Evolutionary conservation across 169 alveolate genomes (phyloP), one percentile per base, ranked within the genome.

Genomic region (Eimeria tenella): DNA sequence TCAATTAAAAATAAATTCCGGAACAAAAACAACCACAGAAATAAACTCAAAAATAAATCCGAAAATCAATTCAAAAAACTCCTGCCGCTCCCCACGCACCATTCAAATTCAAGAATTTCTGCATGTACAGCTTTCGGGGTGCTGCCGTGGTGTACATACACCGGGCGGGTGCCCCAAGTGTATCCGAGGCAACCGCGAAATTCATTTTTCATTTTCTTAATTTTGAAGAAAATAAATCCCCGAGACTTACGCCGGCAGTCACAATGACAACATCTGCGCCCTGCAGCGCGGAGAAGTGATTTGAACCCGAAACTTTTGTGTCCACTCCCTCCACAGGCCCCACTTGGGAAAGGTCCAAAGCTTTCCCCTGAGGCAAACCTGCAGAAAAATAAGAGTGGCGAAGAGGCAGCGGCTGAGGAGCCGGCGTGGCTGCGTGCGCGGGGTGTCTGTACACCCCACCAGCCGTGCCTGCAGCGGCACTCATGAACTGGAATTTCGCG

Each of bases 261-360:
- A 97, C 98, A 21, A 97, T 96, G 15, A 96, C 97, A 7, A 97
- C 98, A 91, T 97, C 98, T 0, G 99, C 97, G 31, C 96, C 97
- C 31, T 93, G 75, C 50, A 97, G 70, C 53, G 94, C 96, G 15
- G 93, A 90, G 90, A 89, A 96, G 23, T 96, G 93, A 49, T 96
- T 96, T 50, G 97, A 93, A 23, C 98, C 98, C 56, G 93, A 62
- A 52, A 96, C 91, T 13, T 58, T 53, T 19, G 96, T 68, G 91
- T 96, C 96, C 23, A 97, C 95, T 5, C 96, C 96, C 10, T 96
- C 95, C 74, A 96, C 84, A 7, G 97, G 96, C 88, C 96, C 96
- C 8, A 95, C 94, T 77, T 97, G 98, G 5, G 95, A 93, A 49
- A 97, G 89, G 49, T 97, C 98, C 84, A 97, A 73, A 19, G 97